A percentile compares a stretch with the other conserved stretches of the same genome.
phyloP scores from a whole-genome alignment of 805 yeast species.

The Kodamaea lidongshanica region DNA sequence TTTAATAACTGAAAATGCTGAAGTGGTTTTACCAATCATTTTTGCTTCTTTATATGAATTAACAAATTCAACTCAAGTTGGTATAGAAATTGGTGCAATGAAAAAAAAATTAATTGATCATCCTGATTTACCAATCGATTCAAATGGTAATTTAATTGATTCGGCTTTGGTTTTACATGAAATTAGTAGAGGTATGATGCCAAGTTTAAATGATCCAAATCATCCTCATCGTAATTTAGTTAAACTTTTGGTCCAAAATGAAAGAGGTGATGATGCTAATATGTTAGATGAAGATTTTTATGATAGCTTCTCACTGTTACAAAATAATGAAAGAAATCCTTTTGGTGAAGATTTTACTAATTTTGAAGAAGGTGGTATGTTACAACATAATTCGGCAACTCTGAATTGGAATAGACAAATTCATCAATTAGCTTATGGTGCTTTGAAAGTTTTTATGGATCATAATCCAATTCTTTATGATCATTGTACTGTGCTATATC shows the following conservation, averaged over 20 bases:
- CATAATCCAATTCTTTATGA: slow-evolving; percentile 87
- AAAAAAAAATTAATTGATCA: slow-evolving; percentile 33
- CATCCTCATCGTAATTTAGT: slow-evolving; percentile 21
- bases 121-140: slow-evolving; percentile 35
- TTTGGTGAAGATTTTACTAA: slow-evolving; percentile 25
- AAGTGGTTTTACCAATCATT: slow-evolving; percentile 84
- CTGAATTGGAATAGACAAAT: slow-evolving; percentile 92
- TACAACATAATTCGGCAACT: slow-evolving; percentile 42
- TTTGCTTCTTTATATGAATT: slow-evolving; percentile 87
- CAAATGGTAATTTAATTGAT: slow-evolving; percentile 39
- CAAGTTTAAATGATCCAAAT: slow-evolving; percentile 19
- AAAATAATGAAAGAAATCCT: slow-evolving; percentile 13
- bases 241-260: slow-evolving; percentile 9
- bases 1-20: slow-evolving; percentile 86
- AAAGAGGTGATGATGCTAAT: slow-evolving; percentile 14
- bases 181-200: slow-evolving; percentile 17
- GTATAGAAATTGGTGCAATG: slow-evolving; percentile 34
- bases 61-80: slow-evolving; percentile 47
- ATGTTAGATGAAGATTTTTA: slow-evolving; percentile 41
- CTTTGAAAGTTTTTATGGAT: slow-evolving; percentile 87
- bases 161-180: slow-evolving; percentile 28
- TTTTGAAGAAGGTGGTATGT: slow-evolving; percentile 27
- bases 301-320: slow-evolving; percentile 34
- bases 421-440: slow-evolving; percentile 83
- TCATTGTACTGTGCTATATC: slow-evolving; percentile 83